Percentiles rank a stretch among this genome's conserved stretches.
Evolutionary conservation across 371 early-diverging fungal genomes (phyloP).

Genomic region (Rhizopus stolonifer): DNA sequence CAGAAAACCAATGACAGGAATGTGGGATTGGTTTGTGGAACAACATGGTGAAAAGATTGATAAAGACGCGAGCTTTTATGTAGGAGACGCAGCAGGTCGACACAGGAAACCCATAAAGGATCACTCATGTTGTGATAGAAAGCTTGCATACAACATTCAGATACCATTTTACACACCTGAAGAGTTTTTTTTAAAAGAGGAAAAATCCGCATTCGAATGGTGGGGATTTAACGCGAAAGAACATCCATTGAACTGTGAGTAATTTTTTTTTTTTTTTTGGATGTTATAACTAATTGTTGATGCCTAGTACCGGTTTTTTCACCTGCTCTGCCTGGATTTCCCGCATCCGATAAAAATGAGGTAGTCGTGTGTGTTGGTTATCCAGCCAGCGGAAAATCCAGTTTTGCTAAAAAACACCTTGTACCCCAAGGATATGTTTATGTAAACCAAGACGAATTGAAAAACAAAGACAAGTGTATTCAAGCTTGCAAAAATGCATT

Average conservation of each 20-base stretch:
- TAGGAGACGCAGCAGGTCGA: constrained; percentile 93
- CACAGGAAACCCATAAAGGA: constrained; percentile 61
- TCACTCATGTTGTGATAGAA: constrained; percentile 80
- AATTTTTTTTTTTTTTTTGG: background rate
- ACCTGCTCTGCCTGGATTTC: background rate
- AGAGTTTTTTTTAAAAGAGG: constrained; percentile 65
- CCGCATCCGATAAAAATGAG: constrained; percentile 26
- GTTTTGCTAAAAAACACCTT: constrained; percentile 64
- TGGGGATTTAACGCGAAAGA: constrained; percentile 60
- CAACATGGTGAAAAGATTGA: constrained; percentile 41
- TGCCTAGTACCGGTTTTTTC: constrained; percentile 6
- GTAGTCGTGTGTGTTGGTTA: constrained; percentile 79
- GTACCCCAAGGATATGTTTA: constrained; percentile 66
- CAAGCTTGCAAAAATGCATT: constrained; percentile 55
- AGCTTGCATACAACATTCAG: constrained; percentile 77
- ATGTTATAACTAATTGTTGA: background rate
- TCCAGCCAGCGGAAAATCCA: constrained; percentile 88
- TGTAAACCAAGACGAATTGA: constrained; percentile 81
- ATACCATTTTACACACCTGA: constrained; percentile 87
- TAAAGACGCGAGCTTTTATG: constrained; percentile 65
- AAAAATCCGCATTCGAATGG: constrained; percentile 46
- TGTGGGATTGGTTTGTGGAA: constrained; percentile 71
- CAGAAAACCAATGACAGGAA: constrained; percentile 85
- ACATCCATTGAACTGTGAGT: constrained; percentile 21
- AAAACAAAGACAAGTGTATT: constrained; percentile 73